Base-by-base conservation (phyloP, 2,329 filamentous ascomycete species). In the Fusarium xylarioides region DNA sequence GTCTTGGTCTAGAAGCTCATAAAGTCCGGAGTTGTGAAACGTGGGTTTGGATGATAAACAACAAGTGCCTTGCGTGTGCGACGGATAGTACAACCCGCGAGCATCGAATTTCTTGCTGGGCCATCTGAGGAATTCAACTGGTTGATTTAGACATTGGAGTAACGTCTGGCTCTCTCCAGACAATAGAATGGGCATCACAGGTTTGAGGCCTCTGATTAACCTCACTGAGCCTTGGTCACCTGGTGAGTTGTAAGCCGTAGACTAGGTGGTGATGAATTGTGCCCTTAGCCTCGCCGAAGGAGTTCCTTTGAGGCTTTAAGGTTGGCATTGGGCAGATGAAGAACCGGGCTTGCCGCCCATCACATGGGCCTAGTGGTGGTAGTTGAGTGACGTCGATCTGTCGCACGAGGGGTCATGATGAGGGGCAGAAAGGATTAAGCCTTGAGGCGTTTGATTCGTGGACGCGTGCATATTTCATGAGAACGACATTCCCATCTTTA, bases 291-390 rank as follows among this genome's bases (percentile, higher is more conserved):
- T 30, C 38, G 23, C 52, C 47, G 44, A 42, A 38, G 12, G 26
- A 34, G 19, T 28, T 54, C 28, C 32, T 64, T 54, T 68, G 59
- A 68, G 34, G 71, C 68, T 71, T 26, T 19, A 11, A 30, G 26
- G 44, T 21, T 32, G 56, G 52, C 38, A 55, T 59, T 61, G 52
- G 30, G 44, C 54, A 56, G 28, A 42, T 59, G 42, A 49, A 52
- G 64, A 71, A 69, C 59, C 71, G 71, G 71, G 71, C 55, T 74
- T 74, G 59, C 71, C 71, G 59, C 68, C 67, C 40, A 74, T 74
- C 71, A 74, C 71, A 74, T 74, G 71, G 37, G 52, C 53, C 38
- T 23, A 57, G 47, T 21, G 35, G 68, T 72, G 63, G 52, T 23
- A 56, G 56, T 59, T 54, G 67, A 59, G 71, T 74, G 71, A 74